These are phyloP conservation scores for Silene vulgaris DNA, from an alignment of 179 eudicot genomes.

Conservation along the genomic window DNA sequence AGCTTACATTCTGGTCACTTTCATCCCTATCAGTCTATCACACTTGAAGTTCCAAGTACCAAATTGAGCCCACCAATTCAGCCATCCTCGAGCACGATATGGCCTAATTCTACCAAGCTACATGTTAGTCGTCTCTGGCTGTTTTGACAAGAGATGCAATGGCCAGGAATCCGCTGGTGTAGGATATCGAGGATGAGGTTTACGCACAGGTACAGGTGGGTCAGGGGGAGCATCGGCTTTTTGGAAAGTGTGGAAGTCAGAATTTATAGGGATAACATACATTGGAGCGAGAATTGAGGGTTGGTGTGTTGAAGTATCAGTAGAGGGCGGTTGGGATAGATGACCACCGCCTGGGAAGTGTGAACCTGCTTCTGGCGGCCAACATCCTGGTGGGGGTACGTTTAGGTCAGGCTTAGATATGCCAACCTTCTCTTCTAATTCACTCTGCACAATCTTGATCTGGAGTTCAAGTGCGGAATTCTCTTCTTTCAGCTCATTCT, in stretches of 20 bases:
- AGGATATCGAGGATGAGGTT: constrained; percentile 83
- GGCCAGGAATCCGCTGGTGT: constrained; percentile 69
- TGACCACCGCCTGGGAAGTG: constrained; percentile 18
- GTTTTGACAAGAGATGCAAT: constrained; percentile 47
- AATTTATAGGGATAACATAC: constrained; percentile 51
- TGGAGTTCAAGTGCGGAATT: constrained; percentile 50
- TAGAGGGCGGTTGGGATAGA: constrained; percentile 22
- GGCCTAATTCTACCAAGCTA: constrained; percentile 5
- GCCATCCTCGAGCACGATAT: neutral
- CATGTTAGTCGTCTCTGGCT: constrained; percentile 23
- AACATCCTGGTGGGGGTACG: constrained; percentile 38
- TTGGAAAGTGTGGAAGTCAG: constrained; percentile 36
- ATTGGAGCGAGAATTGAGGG: constrained; percentile 47
- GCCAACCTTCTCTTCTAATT: constrained; percentile 39
- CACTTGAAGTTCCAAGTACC: too few relatives aligned
- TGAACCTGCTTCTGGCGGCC: constrained; percentile 27
- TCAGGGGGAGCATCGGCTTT: constrained; percentile 29
- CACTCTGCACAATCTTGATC: constrained; percentile 38
- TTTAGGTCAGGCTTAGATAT: constrained; percentile 58
- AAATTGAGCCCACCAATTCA: too few relatives aligned
- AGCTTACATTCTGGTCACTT: too few relatives aligned
- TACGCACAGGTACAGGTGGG: constrained; percentile 49
- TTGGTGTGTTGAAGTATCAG: constrained; percentile 34
- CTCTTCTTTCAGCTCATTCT: constrained; percentile 65
- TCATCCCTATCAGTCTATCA: too few relatives aligned